Evolutionary conservation across 495 filamentous ascomycete genomes (phyloP).

Genomic region (Podospora pseudocomata): DNA sequence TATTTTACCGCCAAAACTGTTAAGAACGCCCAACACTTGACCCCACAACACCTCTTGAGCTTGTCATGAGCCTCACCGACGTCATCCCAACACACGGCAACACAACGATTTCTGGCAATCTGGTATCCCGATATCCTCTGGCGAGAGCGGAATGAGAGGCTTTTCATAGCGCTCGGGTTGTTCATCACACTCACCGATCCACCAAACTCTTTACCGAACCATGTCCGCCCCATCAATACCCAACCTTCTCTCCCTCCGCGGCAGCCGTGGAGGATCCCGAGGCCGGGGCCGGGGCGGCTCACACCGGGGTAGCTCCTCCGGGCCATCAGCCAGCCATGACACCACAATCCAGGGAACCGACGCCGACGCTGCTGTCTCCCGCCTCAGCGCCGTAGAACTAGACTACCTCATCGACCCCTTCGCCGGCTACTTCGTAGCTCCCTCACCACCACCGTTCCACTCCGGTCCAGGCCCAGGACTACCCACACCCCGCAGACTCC

Average conservation of each 20-base stretch:
- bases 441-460: not conserved
- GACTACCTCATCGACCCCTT: constrained; percentile 84
- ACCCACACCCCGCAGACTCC: constrained; percentile 56
- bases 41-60: not conserved
- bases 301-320: constrained; percentile 24
- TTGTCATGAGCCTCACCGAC: not conserved
- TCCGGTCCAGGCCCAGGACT: not conserved
- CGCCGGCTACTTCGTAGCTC: constrained; percentile 58
- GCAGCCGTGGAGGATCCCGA: constrained; percentile 45
- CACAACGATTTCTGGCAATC: not conserved
- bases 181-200: not conserved
- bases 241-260: constrained; percentile 66
- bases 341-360: constrained; percentile 81
- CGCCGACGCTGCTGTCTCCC: constrained; percentile 82
- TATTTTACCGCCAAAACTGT: not conserved
- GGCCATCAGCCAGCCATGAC: constrained; percentile 32
- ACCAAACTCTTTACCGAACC: not conserved
- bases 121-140: not conserved
- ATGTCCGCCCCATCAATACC: constrained; percentile 75
- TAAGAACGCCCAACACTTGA: not conserved
- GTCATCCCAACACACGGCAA: not conserved
- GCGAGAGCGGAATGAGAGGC: not conserved
- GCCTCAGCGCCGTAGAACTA: constrained; percentile 81
- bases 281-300: constrained; percentile 43
- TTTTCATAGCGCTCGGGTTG: not conserved